Evolutionary conservation across 2,329 filamentous ascomycete genomes (phyloP).

Genomic region (Aureobasidium uvarum): DNA sequence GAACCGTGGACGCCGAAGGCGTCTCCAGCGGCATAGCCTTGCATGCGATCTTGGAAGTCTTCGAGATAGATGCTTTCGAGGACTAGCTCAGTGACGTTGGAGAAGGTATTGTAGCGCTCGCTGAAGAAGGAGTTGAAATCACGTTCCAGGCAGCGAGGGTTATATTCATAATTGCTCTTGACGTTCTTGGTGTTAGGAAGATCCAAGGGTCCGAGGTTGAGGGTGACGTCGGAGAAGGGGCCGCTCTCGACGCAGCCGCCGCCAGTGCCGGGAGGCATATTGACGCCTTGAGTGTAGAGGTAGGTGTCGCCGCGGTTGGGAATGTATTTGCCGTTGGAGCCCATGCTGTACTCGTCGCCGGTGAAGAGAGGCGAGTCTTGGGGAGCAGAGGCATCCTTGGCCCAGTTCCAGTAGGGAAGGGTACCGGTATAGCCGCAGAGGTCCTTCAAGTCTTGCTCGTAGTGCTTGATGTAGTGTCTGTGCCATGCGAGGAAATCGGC

Average conservation of each 20-base stretch:
- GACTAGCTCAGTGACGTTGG: slow-evolving; percentile 33
- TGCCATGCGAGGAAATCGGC: slow-evolving; percentile 45
- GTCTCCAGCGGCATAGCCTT: slow-evolving; percentile 36
- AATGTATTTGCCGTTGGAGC: slow-evolving; percentile 36
- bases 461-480: slow-evolving; percentile 45
- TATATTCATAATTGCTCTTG: slow-evolving; percentile 31
- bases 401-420: slow-evolving; percentile 40
- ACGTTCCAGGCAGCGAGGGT: slow-evolving; percentile 33
- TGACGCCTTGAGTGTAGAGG: slow-evolving; percentile 35
- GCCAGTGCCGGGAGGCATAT: slow-evolving; percentile 52
- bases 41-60: slow-evolving; percentile 35
- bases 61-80: slow-evolving; percentile 33
- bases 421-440: slow-evolving; percentile 47
- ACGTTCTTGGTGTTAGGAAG: slow-evolving; percentile 35
- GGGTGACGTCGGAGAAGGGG: slow-evolving; percentile 50
- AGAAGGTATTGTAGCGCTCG: slow-evolving; percentile 30
- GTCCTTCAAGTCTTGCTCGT: slow-evolving; percentile 45
- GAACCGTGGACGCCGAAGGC: slow-evolving; percentile 46
- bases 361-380: slow-evolving; percentile 55
- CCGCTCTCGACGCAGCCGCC: slow-evolving; percentile 56
- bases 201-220: slow-evolving; percentile 37
- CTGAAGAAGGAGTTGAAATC: slow-evolving; percentile 33
- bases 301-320: slow-evolving; percentile 34
- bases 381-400: slow-evolving; percentile 38
- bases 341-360: slow-evolving; percentile 50